phyloP scores from a whole-genome alignment of 2,329 filamentous ascomycete species.

The Exophiala alcalophila region DNA sequence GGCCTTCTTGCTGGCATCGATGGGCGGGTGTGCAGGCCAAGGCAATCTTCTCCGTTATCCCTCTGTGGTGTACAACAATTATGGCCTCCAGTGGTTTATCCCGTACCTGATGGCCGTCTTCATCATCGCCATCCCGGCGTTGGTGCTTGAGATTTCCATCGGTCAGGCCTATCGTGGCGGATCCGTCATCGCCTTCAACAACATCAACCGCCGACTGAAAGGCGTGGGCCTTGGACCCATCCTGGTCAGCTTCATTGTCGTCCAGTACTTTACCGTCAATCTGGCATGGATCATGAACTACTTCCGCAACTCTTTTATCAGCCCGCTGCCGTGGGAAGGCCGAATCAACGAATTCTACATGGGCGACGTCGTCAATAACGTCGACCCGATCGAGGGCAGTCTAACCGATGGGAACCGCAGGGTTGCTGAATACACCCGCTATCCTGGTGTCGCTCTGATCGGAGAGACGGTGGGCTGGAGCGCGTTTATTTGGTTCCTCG shows the following conservation, averaged over 20 bases:
- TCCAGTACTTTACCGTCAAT: conserved; percentile 57
- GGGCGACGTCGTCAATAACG: conserved; percentile 49
- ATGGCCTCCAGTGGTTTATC: conserved; percentile 60
- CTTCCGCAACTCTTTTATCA: conserved; percentile 56
- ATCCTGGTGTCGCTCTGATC: conserved; percentile 48
- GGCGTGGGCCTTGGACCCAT: conserved; percentile 54
- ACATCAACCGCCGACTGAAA: conserved; percentile 52
- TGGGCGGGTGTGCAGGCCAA: conserved; percentile 56
- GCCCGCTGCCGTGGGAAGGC: conserved; percentile 54
- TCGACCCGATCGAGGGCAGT: conserved; percentile 43
- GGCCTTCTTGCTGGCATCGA: conserved; percentile 54
- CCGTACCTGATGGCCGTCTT: conserved; percentile 57
- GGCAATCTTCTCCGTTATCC: conserved; percentile 57
- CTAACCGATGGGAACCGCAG: too few relatives aligned
- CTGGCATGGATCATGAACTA: conserved; percentile 60
- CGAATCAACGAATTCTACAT: conserved; percentile 53
- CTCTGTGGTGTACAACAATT: conserved; percentile 59
- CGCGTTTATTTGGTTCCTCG: conserved; percentile 58
- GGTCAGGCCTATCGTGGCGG: conserved; percentile 56
- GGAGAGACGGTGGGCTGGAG: conserved; percentile 59
- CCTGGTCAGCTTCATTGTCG: conserved; percentile 55
- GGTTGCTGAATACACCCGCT: conserved; percentile 47
- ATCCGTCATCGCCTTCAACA: conserved; percentile 55
- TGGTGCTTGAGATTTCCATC: conserved; percentile 55
- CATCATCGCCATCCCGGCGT: conserved; percentile 55